Conservation (phyloP, 2,329 filamentous ascomycete genomes). For the Ophiosphaerella herpotricha region DNA sequence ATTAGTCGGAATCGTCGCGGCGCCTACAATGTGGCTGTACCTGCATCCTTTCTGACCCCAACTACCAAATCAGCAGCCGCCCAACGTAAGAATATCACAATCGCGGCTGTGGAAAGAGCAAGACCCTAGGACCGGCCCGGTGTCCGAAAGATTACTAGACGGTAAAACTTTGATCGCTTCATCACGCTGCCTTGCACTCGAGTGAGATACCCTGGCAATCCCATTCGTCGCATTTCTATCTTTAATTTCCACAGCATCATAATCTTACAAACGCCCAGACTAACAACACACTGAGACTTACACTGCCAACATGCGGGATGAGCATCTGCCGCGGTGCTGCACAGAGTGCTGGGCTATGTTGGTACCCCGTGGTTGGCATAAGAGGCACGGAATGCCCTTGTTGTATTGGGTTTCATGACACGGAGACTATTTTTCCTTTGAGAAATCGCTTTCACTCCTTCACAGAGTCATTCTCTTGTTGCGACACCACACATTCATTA, state of each 20-base stretch:
- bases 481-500: slow-evolving; percentile 3
- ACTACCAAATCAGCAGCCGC: background rate
- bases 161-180: background rate
- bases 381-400: slow-evolving; percentile 2
- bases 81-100: slow-evolving; percentile 1
- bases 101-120: slow-evolving; percentile 1
- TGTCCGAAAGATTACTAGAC: slow-evolving; percentile 2
- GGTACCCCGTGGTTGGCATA: slow-evolving; percentile 1
- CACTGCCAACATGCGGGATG: background rate
- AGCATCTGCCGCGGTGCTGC: background rate
- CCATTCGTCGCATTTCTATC: slow-evolving; percentile 4
- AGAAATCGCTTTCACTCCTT: background rate
- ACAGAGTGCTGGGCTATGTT: background rate
- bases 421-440: background rate
- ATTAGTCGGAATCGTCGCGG: background rate
- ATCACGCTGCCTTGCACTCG: background rate
- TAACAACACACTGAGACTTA: background rate
- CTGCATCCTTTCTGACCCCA: background rate
- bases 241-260: slow-evolving; percentile 6
- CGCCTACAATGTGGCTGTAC: slow-evolving; percentile 5
- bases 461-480: slow-evolving; percentile 1
- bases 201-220: background rate
- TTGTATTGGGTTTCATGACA: background rate
- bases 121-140: slow-evolving; percentile 1
- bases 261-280: background rate